Evolutionary conservation across 306 rosid genomes (phyloP), one percentile per base, ranked within the genome.

Genomic region (Arachis stenosperma): DNA sequence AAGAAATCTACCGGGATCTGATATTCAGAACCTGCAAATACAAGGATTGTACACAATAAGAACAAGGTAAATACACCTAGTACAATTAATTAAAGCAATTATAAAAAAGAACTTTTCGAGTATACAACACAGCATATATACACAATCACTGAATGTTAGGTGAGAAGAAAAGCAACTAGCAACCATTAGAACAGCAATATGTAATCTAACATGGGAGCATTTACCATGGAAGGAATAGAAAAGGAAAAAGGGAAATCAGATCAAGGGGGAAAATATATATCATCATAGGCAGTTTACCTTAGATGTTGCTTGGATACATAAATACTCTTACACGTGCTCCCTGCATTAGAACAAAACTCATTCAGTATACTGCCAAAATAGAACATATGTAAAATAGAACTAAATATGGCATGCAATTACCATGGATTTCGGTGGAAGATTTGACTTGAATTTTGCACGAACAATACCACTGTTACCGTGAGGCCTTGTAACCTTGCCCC

Each of bases 401-500:
- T 0, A n/a, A 6, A 5, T 7, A 6, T 5, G 2, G 3, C 6
- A 61, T 22, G 17, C 22, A 8, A 29, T 54, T 89, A 93, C 98
- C 97, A 91, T 93, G 67, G 97, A 89, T 80, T 69, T 93, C 1
- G 98, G 98, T 2, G 98, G 98, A 57, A 93, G 84, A 47, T 93
- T 91, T 43, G 98, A 91, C 69, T 78, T 93, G 91, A 93, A 93
- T 82, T 91, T 93, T 4, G 98, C 91, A 17, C 97, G 93, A 57
- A 93, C 95, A 43, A 93, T 52, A 3, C 98, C 98, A 10, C 90
- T 93, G 88, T 93, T 93, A 39, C 97, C 98, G 0, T 91, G 98
- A 3, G 98, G 91, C 88, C 97, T 86, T 6, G 81, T 42, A 6
- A 91, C 97, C 88, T 91, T 93, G 4, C 98, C 98, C 96, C 96